Evolutionary conservation across 2,329 filamentous ascomycete genomes (phyloP).

Genomic region (Dactylella cylindrospora): DNA sequence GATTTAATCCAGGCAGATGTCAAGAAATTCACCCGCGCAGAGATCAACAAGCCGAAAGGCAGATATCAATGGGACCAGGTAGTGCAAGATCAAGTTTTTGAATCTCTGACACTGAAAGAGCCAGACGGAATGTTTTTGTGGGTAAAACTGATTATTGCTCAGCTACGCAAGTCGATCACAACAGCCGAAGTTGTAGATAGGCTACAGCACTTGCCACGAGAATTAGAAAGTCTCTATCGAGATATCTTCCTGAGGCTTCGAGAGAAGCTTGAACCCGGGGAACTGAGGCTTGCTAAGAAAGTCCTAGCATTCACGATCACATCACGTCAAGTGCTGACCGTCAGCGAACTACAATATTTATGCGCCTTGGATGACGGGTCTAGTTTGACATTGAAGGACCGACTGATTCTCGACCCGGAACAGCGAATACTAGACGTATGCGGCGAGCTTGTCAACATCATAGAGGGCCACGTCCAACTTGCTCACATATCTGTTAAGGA

Average conservation of each 20-base stretch:
- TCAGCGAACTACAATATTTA: not conserved
- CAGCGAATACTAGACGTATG: not conserved
- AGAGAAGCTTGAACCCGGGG: not conserved
- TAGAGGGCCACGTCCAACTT: not conserved
- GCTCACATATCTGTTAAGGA: conserved; percentile 7
- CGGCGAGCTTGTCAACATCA: conserved; percentile 4
- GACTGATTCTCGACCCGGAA: not conserved
- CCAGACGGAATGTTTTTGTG: conserved; percentile 12
- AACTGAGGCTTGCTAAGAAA: not conserved
- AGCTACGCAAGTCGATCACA: not conserved
- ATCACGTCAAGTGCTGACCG: not conserved
- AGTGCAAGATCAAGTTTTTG: not conserved
- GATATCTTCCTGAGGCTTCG: not conserved
- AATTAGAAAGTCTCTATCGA: not conserved
- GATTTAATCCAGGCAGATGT: not conserved
- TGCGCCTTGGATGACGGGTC: not conserved
- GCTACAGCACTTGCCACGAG: not conserved
- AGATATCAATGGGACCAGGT: too few relatives aligned
- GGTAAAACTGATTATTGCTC: not conserved
- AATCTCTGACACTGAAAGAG: not conserved
- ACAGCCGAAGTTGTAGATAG: not conserved
- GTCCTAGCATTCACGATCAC: not conserved
- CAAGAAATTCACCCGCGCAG: not conserved
- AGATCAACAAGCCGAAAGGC: not conserved
- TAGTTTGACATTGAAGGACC: not conserved